Evolutionary conservation across 1,284 basidiomycete species (phyloP).

Genomic region (Pseudozyma pruni): DNA sequence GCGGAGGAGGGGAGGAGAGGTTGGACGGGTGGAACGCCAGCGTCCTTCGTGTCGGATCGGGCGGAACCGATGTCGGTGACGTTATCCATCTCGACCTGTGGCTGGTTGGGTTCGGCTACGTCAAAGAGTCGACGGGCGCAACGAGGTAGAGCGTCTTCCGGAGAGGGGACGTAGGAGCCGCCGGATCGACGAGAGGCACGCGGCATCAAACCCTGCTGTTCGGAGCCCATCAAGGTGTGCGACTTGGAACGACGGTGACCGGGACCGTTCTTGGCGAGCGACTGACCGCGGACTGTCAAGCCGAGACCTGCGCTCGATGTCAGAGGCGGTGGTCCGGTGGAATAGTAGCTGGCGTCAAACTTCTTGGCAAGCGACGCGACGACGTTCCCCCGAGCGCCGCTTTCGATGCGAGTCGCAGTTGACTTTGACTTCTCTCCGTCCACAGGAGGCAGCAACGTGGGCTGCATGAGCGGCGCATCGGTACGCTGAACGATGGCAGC

Average conservation of each 20-base stretch:
- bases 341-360: conserved; percentile 34
- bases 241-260: conserved; percentile 45
- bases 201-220: not conserved
- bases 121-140: conserved; percentile 34
- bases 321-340: conserved; percentile 21
- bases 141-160: conserved; percentile 12
- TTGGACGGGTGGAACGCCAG: conserved; percentile 8
- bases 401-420: not conserved
- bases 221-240: conserved; percentile 11
- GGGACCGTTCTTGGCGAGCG: conserved; percentile 5
- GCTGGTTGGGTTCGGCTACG: not conserved
- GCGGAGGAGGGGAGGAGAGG: no score
- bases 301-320: conserved; percentile 15
- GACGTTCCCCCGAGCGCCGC: conserved; percentile 11
- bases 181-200: conserved; percentile 20
- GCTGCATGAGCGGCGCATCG: conserved; percentile 4
- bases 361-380: conserved; percentile 45
- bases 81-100: not conserved
- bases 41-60: conserved; percentile 29
- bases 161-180: conserved; percentile 13
- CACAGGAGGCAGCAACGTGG: conserved; percentile 8
- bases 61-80: conserved; percentile 26
- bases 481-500: conserved; percentile 5
- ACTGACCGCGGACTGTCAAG: conserved; percentile 16
- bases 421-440: not conserved